phyloP scores from a whole-genome alignment of 768 basidiomycete genomes.

The Termitomyces titanicus region DNA sequence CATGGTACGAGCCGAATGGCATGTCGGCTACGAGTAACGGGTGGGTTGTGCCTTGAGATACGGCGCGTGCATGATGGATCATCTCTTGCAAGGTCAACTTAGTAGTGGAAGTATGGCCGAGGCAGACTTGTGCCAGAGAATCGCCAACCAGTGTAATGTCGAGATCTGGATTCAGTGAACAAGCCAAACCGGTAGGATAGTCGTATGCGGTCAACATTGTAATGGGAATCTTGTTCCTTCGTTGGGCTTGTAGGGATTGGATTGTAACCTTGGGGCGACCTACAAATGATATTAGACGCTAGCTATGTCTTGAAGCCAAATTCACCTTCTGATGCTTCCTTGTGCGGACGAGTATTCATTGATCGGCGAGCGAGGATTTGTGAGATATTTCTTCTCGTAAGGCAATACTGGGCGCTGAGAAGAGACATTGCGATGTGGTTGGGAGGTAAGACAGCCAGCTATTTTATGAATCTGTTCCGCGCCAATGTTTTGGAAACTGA shows the following conservation, averaged over 20 bases:
- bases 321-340: constrained; percentile 20
- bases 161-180: constrained; percentile 49
- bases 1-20: constrained; percentile 89
- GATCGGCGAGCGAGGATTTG: constrained; percentile 19
- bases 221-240: constrained; percentile 63
- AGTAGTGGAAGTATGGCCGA: constrained; percentile 85
- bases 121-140: constrained; percentile 92
- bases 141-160: constrained; percentile 96
- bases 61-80: constrained; percentile 88
- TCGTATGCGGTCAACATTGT: constrained; percentile 96
- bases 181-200: constrained; percentile 80
- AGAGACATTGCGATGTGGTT: constrained; percentile 1
- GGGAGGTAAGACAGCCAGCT: no score
- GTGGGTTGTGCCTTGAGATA: constrained; percentile 73
- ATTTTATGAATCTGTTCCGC: no score
- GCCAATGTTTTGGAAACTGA: no score
- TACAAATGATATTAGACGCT: constrained; percentile 8
- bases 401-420: not conserved
- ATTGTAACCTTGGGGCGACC: constrained; percentile 85
- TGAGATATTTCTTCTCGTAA: constrained; percentile 1
- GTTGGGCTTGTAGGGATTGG: constrained; percentile 60
- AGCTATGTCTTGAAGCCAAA: not conserved
- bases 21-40: constrained; percentile 91
- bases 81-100: constrained; percentile 86
- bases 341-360: constrained; percentile 33